Evolutionary conservation across 257 asterid genomes (phyloP).

Genomic region (Rhazya stricta): DNA sequence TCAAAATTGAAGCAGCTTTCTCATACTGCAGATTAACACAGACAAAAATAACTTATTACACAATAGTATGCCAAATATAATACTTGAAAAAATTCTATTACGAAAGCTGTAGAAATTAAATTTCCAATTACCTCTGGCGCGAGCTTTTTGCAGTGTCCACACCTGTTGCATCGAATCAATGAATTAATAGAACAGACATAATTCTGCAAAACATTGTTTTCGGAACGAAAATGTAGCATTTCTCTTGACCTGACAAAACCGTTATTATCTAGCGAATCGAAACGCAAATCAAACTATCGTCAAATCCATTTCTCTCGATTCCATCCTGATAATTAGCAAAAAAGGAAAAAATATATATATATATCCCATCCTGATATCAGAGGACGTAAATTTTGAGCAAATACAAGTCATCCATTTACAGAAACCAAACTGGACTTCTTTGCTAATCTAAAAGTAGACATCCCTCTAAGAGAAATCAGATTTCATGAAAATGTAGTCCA

Average conservation of each 20-base stretch:
- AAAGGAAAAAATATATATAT: no score
- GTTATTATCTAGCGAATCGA: background rate
- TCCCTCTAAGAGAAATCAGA: background rate
- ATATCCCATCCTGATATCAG: background rate
- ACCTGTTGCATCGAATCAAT: slow-evolving; percentile 46
- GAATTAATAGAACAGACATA: background rate
- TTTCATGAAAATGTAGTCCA: background rate
- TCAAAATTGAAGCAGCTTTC: slow-evolving; percentile 80
- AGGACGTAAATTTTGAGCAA: background rate
- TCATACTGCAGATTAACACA: slow-evolving; percentile 54
- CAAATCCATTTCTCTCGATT: background rate
- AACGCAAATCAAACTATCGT: background rate
- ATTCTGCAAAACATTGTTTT: background rate
- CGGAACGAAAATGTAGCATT: background rate
- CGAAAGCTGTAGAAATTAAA: no score
- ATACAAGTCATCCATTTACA: background rate
- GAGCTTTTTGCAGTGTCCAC: slow-evolving; percentile 87
- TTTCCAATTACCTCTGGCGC: slow-evolving; percentile 76
- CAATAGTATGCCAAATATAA: background rate
- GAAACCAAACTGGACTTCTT: background rate
- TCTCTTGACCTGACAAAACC: background rate
- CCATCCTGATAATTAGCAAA: background rate
- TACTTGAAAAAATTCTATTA: background rate
- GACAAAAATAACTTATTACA: background rate
- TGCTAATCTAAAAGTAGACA: no score